phyloP scores from a whole-genome alignment of 2,329 filamentous ascomycete genomes.

The Penicillium rolfsii region DNA sequence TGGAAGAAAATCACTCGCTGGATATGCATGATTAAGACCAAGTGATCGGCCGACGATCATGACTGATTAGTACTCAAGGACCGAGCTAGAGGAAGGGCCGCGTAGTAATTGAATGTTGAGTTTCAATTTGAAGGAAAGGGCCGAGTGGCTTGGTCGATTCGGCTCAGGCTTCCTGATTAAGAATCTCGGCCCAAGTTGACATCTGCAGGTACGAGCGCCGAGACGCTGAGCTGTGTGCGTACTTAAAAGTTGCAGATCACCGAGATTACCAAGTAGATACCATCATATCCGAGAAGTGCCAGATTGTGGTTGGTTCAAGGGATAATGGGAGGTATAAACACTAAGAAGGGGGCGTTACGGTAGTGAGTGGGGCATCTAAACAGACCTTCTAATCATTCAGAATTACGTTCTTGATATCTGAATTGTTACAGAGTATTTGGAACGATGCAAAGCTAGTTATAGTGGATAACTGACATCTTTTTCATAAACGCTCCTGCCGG shows the following conservation, averaged over 20 bases:
- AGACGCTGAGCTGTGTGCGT: not conserved
- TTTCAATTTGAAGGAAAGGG: not conserved
- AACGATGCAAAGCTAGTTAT: no score
- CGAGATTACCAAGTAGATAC: not conserved
- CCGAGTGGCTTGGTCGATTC: not conserved
- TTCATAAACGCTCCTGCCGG: not conserved
- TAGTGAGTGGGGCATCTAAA: no score
- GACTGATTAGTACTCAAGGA: slow-evolving; percentile 5
- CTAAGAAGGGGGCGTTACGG: not conserved
- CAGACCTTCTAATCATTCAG: no score
- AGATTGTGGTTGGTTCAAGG: no score
- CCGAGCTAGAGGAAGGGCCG: slow-evolving; percentile 7
- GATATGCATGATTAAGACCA: not conserved
- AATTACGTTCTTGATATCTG: no score
- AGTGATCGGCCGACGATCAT: slow-evolving; percentile 2
- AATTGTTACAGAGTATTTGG: no score
- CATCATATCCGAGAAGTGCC: not conserved
- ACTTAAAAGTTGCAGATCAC: not conserved
- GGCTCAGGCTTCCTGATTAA: slow-evolving; percentile 5
- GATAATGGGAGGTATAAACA: not conserved
- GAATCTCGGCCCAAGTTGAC: slow-evolving; percentile 9
- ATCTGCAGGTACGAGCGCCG: not conserved
- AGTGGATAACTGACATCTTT: no score
- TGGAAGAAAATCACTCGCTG: not conserved
- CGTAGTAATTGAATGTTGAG: not conserved